A percentile compares a stretch with the other conserved stretches of the same genome.
phyloP scores from a whole-genome alignment of 1,284 basidiomycete species.

The Porogramme epimiltina region DNA sequence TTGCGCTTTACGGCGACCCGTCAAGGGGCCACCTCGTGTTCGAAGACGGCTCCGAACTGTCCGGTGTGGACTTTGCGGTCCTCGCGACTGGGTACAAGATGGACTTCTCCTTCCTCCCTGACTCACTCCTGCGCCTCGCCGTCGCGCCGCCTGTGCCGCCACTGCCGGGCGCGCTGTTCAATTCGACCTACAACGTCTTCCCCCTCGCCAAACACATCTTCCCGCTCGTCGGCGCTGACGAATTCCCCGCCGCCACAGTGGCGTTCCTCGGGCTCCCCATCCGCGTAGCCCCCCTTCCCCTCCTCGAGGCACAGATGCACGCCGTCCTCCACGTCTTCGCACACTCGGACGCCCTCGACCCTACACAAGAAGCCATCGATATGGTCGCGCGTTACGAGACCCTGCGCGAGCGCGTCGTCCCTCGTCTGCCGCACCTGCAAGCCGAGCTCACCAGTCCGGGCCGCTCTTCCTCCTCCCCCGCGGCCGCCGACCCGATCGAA shows the following conservation, averaged over 20 bases:
- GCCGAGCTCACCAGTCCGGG: neutral
- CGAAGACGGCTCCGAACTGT: constrained; percentile 57
- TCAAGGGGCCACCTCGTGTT: constrained; percentile 53
- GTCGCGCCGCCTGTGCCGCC: constrained; percentile 46
- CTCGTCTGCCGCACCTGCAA: neutral
- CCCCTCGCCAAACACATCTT: constrained; percentile 60
- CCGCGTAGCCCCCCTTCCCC: constrained; percentile 61
- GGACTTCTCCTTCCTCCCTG: constrained; percentile 60
- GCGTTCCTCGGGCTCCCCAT: constrained; percentile 66
- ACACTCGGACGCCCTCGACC: constrained; percentile 50
- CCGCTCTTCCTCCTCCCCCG: neutral
- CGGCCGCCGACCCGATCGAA: constrained; percentile 14
- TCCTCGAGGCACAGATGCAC: constrained; percentile 69
- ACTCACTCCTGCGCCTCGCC: constrained; percentile 33
- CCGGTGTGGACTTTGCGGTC: constrained; percentile 59
- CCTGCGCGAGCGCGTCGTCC: constrained; percentile 30
- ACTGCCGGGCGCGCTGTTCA: constrained; percentile 51
- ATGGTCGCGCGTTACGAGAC: constrained; percentile 49
- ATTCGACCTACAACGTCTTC: constrained; percentile 65
- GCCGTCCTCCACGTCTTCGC: constrained; percentile 56
- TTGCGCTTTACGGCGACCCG: constrained; percentile 41
- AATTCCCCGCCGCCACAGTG: constrained; percentile 52
- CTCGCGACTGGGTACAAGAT: constrained; percentile 76
- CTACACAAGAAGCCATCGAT: constrained; percentile 45
- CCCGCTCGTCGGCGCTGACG: constrained; percentile 41